Evolutionary conservation across 768 basidiomycete species (phyloP).

Genomic region (Coprinellus micaceus): DNA sequence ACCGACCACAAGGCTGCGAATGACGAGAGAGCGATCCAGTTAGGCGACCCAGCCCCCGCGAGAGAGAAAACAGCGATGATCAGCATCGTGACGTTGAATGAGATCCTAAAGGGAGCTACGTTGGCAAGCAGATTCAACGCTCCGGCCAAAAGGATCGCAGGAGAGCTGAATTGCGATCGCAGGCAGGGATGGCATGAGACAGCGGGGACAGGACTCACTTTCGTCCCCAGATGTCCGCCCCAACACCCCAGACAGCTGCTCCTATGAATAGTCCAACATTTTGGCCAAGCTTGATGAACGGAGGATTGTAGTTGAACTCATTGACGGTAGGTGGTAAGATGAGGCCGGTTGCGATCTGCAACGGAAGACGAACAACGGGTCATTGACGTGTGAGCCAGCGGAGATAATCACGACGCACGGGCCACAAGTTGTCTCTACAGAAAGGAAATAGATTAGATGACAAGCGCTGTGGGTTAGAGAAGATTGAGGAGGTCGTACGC

Average conservation of each 20-base stretch:
- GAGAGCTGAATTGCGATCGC: not conserved
- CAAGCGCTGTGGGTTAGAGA: not conserved
- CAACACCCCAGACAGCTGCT: constrained; percentile 64
- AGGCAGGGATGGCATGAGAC: not conserved
- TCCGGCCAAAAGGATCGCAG: too few relatives aligned
- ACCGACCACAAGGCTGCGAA: constrained; percentile 56
- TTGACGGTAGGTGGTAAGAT: constrained; percentile 60
- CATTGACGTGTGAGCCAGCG: not conserved
- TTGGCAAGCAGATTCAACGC: too few relatives aligned
- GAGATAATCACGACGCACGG: constrained; percentile 12
- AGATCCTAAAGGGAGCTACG: constrained; percentile 37
- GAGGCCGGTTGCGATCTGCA: constrained; percentile 30
- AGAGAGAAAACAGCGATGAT: constrained; percentile 63
- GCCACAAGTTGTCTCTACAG: constrained; percentile 28
- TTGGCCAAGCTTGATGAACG: constrained; percentile 64
- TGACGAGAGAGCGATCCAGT: constrained; percentile 45
- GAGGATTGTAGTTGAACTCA: constrained; percentile 61
- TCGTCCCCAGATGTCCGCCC: constrained; percentile 69
- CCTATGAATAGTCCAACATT: constrained; percentile 70
- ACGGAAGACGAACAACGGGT: not conserved
- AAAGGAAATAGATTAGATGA: not conserved
- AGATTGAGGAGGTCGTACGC: too few relatives aligned
- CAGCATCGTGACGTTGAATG: constrained; percentile 66
- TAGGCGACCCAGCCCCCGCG: constrained; percentile 58
- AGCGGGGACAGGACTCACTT: constrained; percentile 30